These are phyloP conservation scores for Sugiyamaella pinicola DNA, from an alignment of 1,139 yeast genomes.

Conservation along the genomic window DNA sequence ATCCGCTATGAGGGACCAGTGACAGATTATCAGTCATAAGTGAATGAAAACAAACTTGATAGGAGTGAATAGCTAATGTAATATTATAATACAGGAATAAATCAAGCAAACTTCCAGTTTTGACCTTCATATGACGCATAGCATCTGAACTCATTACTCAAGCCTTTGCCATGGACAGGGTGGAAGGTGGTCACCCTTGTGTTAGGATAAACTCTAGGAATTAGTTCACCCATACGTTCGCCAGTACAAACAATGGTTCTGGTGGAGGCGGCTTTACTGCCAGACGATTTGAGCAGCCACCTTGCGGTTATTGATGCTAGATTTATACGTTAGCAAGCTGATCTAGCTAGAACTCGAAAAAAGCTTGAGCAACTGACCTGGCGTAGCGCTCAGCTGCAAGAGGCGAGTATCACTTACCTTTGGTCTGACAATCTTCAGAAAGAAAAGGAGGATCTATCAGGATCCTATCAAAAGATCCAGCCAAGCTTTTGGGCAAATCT, in stretches of 20 bases:
- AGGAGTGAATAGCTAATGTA: too few species aligned
- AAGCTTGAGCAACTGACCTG: too few species aligned
- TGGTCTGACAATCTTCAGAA: conserved; percentile 76
- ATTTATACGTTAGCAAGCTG: conserved; percentile 13
- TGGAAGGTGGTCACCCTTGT: conserved; percentile 62
- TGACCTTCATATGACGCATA: conserved; percentile 72
- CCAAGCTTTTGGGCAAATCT: conserved; percentile 58
- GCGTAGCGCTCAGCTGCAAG: too few species aligned
- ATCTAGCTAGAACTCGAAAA: too few species aligned
- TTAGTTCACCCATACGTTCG: conserved; percentile 73
- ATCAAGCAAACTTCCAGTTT: conserved; percentile 48
- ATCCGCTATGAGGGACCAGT: too few species aligned
- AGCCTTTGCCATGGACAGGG: conserved; percentile 83
- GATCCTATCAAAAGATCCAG: conserved; percentile 68
- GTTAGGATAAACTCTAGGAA: conserved; percentile 64
- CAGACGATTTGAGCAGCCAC: conserved; percentile 49
- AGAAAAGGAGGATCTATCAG: conserved; percentile 88
- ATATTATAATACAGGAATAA: not conserved
- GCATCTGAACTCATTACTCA: conserved; percentile 85
- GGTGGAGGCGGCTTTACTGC: conserved; percentile 37
- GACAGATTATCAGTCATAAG: too few species aligned
- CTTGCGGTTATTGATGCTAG: conserved; percentile 65
- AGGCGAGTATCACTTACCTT: conserved; percentile 46
- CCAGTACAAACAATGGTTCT: conserved; percentile 79
- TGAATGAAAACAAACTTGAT: too few species aligned